Evolutionary conservation across 1,284 basidiomycete species (phyloP).

Genomic region (Uromyces viciae-fabae): DNA sequence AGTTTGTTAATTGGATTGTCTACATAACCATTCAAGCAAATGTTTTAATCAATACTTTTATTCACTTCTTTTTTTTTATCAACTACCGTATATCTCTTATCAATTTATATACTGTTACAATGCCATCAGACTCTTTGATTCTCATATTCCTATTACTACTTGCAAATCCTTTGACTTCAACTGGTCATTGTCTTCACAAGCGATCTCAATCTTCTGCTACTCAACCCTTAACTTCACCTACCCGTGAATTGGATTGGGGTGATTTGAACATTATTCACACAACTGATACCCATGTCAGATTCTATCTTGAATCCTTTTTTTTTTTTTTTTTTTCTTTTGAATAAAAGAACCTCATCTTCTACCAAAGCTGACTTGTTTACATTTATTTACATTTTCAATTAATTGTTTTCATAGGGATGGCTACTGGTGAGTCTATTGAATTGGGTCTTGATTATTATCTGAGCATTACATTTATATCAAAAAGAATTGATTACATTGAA

Average conservation of each 20-base stretch:
- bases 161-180: not conserved
- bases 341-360: not conserved
- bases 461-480: too few relatives aligned
- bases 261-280: conserved; percentile 75
- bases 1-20: too few relatives aligned
- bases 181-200: conserved; percentile 5
- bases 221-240: conserved; percentile 40
- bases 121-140: too few relatives aligned
- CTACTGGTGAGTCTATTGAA: conserved; percentile 1
- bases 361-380: too few relatives aligned
- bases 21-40: too few relatives aligned
- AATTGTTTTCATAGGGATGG: not conserved
- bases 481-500: not conserved
- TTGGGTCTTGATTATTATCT: not conserved
- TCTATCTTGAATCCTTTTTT: not conserved
- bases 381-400: not conserved
- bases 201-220: conserved; percentile 25
- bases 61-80: too few relatives aligned
- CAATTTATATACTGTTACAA: too few relatives aligned
- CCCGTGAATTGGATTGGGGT: conserved; percentile 65
- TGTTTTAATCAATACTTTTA: too few relatives aligned
- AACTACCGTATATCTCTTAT: too few relatives aligned
- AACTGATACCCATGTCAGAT: conserved; percentile 69
- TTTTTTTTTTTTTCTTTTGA: not conserved
- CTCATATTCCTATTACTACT: too few relatives aligned